Evolutionary conservation across 768 basidiomycete species (phyloP), one percentile per base, ranked within the genome.

Genomic region (Xerocomellus amylosporus): DNA sequence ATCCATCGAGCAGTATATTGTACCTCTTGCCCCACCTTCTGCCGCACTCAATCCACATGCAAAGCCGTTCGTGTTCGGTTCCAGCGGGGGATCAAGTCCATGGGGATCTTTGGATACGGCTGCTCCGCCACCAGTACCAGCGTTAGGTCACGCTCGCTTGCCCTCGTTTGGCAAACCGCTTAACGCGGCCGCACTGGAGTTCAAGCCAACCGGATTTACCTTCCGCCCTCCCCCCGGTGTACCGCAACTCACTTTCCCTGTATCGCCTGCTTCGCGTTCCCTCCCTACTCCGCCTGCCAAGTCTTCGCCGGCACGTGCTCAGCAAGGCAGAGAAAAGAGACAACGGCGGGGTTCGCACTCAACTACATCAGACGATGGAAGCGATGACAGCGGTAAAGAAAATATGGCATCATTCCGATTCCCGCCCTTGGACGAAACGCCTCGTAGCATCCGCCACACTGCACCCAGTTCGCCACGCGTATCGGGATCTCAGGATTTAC

Each of bases 11-110:
- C 64, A 55, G 3, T 59, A 48, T 13, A 46, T 54, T 45, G 47
- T 59, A 4, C 50, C 64, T 40, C 56, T 60, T 46, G 59, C 49
- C 6, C 55, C 58, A 46, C 60, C 58, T 62, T 50, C 59, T 45
- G 58, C 54, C 54, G 39, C 79, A 3, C 77, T 91, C 46, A 93
- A 93, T 66, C 91, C 91, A 0, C 77, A 82, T 46, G 91, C 91
- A 7, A 90, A 89, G 64, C 89, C 91, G 0, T 93, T 93, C 59
- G 85, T 91, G 9, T 93, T 93, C 66, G 88, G 88, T 49, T 56
- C 72, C 33, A 68, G 63, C 38, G 71, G 68, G 53, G 64, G 60
- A 20, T 73, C 73, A 36, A 70, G 64, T 31, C 74, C 75, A 15
- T 72, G 69, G 56, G 66, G 66, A 20, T 69, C 72, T 7, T 53